These are phyloP conservation scores for Mycogone perniciosa DNA, from an alignment of 2,329 filamentous ascomycete species.

Conservation along the genomic window DNA sequence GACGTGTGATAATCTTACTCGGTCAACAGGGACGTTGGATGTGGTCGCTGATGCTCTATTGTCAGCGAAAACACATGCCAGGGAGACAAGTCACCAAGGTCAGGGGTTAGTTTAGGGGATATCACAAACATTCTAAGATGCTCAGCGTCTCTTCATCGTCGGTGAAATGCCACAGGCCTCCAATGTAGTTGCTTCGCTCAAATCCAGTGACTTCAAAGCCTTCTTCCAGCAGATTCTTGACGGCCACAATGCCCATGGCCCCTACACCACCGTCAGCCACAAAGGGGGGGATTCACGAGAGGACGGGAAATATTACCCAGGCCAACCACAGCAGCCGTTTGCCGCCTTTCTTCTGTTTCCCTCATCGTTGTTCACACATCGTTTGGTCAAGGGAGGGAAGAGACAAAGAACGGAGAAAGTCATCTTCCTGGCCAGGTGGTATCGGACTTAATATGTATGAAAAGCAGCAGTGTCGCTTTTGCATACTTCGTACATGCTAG, in stretches of 20 bases:
- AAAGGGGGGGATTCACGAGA: too few relatives aligned
- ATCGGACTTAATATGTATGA: too few relatives aligned
- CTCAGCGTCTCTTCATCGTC: constrained; percentile 28
- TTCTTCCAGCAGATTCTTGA: constrained; percentile 39
- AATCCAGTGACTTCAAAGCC: constrained; percentile 39
- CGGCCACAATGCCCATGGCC: constrained; percentile 31
- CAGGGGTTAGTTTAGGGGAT: background rate
- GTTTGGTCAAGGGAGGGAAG: background rate
- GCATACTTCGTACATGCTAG: too few relatives aligned
- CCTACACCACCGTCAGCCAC: constrained; percentile 19
- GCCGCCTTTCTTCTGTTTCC: background rate
- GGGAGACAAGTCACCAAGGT: background rate
- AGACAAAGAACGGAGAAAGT: background rate
- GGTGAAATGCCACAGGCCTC: constrained; percentile 38
- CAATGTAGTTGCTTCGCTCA: constrained; percentile 34
- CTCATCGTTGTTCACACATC: too few relatives aligned
- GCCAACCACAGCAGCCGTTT: constrained; percentile 22
- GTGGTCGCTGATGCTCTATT: constrained; percentile 17
- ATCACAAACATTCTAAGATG: constrained; percentile 27
- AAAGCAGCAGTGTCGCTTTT: too few relatives aligned
- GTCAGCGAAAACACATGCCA: background rate
- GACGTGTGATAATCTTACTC: constrained; percentile 9
- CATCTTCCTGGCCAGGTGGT: too few relatives aligned
- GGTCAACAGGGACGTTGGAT: constrained; percentile 20
- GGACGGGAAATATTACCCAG: constrained; percentile 16